These are phyloP conservation scores for Pythium dissimile DNA, from an alignment of 352 stramenopile species.

Conservation along the genomic window DNA sequence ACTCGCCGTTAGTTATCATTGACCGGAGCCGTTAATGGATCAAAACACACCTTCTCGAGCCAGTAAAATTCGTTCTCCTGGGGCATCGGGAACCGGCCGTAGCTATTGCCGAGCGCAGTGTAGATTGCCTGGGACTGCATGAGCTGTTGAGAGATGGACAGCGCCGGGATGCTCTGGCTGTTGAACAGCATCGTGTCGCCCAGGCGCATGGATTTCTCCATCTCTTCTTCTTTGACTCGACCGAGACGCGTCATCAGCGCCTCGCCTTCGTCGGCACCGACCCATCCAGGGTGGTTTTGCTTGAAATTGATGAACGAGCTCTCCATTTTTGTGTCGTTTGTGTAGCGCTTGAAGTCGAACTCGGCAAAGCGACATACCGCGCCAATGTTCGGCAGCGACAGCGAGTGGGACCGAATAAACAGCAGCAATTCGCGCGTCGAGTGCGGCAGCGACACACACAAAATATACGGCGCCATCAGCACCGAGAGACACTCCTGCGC, in stretches of 20 bases:
- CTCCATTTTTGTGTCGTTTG: constrained; percentile 95
- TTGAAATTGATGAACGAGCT: constrained; percentile 98
- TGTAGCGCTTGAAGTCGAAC: constrained; percentile 97
- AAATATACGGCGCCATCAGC: constrained; percentile 94
- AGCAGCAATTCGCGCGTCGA: constrained; percentile 89
- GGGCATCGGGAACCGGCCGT: constrained; percentile 38
- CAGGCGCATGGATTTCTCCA: constrained; percentile 85
- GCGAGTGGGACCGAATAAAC: constrained; percentile 92
- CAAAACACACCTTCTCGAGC: constrained; percentile 71
- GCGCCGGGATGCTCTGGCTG: constrained; percentile 30
- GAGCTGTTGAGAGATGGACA: constrained; percentile 86
- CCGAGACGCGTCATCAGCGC: constrained; percentile 61
- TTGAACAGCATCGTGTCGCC: constrained; percentile 80
- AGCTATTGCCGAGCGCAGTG: constrained; percentile 51
- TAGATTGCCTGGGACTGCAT: constrained; percentile 85
- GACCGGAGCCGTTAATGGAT: background rate
- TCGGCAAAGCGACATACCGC: constrained; percentile 94
- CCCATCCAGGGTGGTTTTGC: constrained; percentile 86
- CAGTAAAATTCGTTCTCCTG: constrained; percentile 89
- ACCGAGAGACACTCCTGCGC: constrained; percentile 92
- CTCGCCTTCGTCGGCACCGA: constrained; percentile 72
- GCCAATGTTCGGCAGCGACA: constrained; percentile 90
- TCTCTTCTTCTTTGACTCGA: constrained; percentile 76
- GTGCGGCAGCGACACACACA: constrained; percentile 93
- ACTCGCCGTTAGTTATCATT: background rate